phyloP scores from a whole-genome alignment of 192 early-diverging fungal genomes.

The Helicostylum pulchrum region DNA sequence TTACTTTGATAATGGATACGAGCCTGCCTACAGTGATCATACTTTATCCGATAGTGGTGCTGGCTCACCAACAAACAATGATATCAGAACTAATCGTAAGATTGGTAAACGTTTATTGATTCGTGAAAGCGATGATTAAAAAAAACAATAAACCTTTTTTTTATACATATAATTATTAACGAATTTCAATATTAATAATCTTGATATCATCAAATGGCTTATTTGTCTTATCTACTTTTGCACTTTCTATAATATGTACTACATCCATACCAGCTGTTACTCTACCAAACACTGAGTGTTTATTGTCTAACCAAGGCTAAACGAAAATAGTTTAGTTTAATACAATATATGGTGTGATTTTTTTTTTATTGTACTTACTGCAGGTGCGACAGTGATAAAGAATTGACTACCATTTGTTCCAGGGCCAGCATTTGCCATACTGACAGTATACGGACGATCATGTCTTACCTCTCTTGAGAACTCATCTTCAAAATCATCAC shows the following conservation, averaged over 20 bases:
- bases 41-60: constrained; percentile 12
- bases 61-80: neutral
- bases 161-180: constrained; percentile 35
- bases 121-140: constrained; percentile 15
- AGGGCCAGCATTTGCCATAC: constrained; percentile 93
- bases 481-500: constrained; percentile 92
- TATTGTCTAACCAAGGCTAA: constrained; percentile 94
- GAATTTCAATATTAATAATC: constrained; percentile 76
- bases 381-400: constrained; percentile 90
- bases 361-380: constrained; percentile 50
- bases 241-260: constrained; percentile 79
- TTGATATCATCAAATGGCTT: constrained; percentile 85
- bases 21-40: constrained; percentile 7
- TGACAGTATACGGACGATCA: constrained; percentile 86
- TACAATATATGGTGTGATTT: neutral
- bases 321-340: constrained; percentile 20
- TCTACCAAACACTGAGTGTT: constrained; percentile 94
- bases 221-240: constrained; percentile 81
- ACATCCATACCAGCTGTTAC: constrained; percentile 91
- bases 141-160: neutral
- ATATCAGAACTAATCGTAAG: constrained; percentile 6
- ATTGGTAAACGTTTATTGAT: constrained; percentile 30
- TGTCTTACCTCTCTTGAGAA: constrained; percentile 77
- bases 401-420: constrained; percentile 93
- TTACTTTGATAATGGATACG: constrained; percentile 44